A percentile compares a stretch with the other conserved stretches of the same genome.
Evolutionary conservation across 495 filamentous ascomycete genomes (phyloP).

Genomic region (Chlorociboria aeruginascens): DNA sequence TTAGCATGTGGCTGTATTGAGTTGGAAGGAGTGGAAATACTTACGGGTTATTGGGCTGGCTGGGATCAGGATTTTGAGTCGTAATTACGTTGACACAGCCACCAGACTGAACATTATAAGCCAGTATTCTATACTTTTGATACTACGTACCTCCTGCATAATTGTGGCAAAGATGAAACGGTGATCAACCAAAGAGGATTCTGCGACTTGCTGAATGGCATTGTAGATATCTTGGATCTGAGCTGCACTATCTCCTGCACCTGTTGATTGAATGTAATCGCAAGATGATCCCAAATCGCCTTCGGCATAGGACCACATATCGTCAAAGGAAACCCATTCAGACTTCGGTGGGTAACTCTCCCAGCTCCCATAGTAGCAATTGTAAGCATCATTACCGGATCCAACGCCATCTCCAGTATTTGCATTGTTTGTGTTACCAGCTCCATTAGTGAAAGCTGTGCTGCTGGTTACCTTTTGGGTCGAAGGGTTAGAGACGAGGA

Average conservation of each 20-base stretch:
- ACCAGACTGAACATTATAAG: constrained; percentile 8
- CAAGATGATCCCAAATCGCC: background rate
- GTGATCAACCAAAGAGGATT: constrained; percentile 21
- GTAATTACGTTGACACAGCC: constrained; percentile 21
- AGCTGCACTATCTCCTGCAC: constrained; percentile 7
- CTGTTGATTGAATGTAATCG: constrained; percentile 2
- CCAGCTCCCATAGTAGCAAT: background rate
- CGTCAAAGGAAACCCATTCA: constrained; percentile 5
- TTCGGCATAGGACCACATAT: background rate
- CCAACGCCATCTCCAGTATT: too few relatives aligned
- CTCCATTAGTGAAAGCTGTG: too few relatives aligned
- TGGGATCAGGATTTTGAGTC: constrained; percentile 1
- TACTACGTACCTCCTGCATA: constrained; percentile 24
- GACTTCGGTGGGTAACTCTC: background rate
- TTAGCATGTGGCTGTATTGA: too few relatives aligned
- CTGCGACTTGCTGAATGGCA: constrained; percentile 22
- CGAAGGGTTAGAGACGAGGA: too few relatives aligned
- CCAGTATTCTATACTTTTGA: background rate
- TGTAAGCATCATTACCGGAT: too few relatives aligned
- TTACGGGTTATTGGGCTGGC: constrained; percentile 11
- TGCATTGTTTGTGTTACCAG: too few relatives aligned
- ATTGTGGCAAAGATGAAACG: constrained; percentile 28
- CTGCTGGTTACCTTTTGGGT: too few relatives aligned
- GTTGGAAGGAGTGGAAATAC: too few relatives aligned
- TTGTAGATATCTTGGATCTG: constrained; percentile 23